phyloP scores from a whole-genome alignment of 1,284 basidiomycete species.

The Farysia itapuensis region DNA sequence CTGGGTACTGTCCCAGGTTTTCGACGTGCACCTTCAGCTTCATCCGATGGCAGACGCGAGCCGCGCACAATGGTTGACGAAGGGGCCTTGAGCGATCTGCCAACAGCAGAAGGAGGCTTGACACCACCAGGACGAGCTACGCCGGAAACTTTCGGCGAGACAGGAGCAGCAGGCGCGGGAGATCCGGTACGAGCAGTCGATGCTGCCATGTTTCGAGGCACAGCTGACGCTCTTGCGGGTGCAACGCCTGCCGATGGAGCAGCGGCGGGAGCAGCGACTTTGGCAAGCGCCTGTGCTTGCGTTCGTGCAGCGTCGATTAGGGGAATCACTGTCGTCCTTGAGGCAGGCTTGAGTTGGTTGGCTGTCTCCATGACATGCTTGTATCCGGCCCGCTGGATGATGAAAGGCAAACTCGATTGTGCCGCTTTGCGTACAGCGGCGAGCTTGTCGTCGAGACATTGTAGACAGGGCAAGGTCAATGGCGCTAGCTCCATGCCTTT shows the following conservation, averaged over 20 bases:
- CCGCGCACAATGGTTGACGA: constrained; percentile 19
- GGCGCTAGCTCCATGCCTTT: constrained; percentile 71
- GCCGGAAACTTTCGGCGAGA: constrained; percentile 18
- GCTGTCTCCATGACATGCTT: constrained; percentile 85
- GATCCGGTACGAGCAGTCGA: constrained; percentile 1
- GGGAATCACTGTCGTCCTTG: constrained; percentile 78
- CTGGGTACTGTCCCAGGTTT: constrained; percentile 10
- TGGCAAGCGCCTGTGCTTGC: constrained; percentile 33
- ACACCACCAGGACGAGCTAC: constrained; percentile 33
- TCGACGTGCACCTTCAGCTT: constrained; percentile 15
- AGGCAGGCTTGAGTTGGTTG: constrained; percentile 85
- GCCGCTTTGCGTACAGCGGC: constrained; percentile 90
- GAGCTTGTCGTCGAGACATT: constrained; percentile 86
- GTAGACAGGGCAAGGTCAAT: constrained; percentile 73
- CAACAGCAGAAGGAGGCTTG: constrained; percentile 41
- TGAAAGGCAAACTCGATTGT: constrained; percentile 74
- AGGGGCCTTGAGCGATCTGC: constrained; percentile 39
- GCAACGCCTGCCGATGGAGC: constrained; percentile 4
- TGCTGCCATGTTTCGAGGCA: background rate
- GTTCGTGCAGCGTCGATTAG: constrained; percentile 72
- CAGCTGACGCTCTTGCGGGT: constrained; percentile 3
- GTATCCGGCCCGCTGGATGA: constrained; percentile 78
- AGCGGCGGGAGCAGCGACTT: constrained; percentile 38
- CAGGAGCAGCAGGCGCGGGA: constrained; percentile 4
- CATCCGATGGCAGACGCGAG: constrained; percentile 25